Evolutionary conservation across 2,329 filamentous ascomycete genomes (phyloP), one percentile per base, ranked within the genome.

Genomic region (Plenodomus biglobosus): DNA sequence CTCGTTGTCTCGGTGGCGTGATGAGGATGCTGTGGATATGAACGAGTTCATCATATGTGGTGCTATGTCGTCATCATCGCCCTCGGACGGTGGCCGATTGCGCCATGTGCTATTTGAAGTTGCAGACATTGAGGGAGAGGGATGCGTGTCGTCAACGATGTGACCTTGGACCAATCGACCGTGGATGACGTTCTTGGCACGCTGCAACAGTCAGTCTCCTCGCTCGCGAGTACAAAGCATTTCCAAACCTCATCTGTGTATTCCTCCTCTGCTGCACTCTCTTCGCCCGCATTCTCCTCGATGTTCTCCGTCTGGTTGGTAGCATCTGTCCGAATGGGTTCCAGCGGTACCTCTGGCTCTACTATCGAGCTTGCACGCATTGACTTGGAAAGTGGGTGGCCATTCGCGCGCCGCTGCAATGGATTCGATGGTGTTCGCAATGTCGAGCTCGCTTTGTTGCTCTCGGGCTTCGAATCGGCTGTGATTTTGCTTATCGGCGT

Each of bases 101-200:
- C 63, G 74, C 75, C 48, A 79, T 68, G 45, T 80, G 68, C 44
- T 85, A 48, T 82, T 83, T 8, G 85, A 84, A n/a, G 84, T 76
- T 21, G 76, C 76, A 5, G 79, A 92, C 53, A 83, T 78, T 39
- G 81, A 79, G 15, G 90, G 87, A 1, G 91, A 95, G 2, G 88
- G 87, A 65, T 91, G 92, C 68, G 96, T 88, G 68, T 96, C 94
- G 55, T 95, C 90, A 10, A 99, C 94, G 58, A 99, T 87, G 68
- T 97, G 94, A 13, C 94, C 94, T 61, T 96, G 91, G 8, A 97
- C 84, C 37, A 99, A 79, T 44, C 94, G 86, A 8, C 90, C 92
- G 49, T 92, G 92, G 36, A 92, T 95, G 40, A 99, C 92, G 68
- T 97, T 92, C 35, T 86, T 83, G 16, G 90, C 90, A 48, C 89